Percentiles rank a stretch among this genome's conserved stretches.
Evolutionary conservation across 2,329 filamentous ascomycete species (phyloP).

Genomic region (Aspergillus sp.): DNA sequence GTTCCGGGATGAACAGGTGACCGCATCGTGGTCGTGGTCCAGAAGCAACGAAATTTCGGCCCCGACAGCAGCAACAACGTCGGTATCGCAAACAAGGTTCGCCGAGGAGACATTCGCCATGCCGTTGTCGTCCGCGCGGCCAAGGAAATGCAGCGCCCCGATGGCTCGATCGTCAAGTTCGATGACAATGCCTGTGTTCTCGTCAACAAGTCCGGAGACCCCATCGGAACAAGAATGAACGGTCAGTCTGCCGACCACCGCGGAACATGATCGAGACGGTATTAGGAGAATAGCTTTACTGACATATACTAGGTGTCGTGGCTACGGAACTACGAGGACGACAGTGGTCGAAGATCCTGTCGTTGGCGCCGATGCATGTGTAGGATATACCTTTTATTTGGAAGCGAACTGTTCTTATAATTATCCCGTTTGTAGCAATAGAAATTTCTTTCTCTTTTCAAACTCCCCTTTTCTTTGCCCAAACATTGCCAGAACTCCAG

Average conservation of each 20-base stretch:
- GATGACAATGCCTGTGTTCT: conserved; percentile 98
- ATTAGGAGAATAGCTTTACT: conserved; percentile 12
- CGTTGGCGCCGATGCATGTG: conserved; percentile 82
- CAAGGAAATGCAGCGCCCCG: conserved; percentile 82
- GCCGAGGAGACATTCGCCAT: conserved; percentile 93
- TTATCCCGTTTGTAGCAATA: conserved; percentile 34
- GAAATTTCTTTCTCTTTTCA: conserved; percentile 19
- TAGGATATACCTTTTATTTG: conserved; percentile 46
- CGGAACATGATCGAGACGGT: no score
- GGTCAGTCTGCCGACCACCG: conserved; percentile 48
- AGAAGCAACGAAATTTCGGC: conserved; percentile 83
- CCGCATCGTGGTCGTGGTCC: conserved; percentile 94
- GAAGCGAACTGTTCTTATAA: conserved; percentile 31
- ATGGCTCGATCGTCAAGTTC: conserved; percentile 89
- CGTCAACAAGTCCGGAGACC: conserved; percentile 95
- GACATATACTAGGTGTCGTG: conserved; percentile 66
- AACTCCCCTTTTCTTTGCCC: not conserved
- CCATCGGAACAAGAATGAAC: conserved; percentile 88
- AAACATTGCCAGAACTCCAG: conserved; percentile 26
- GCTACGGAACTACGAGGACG: conserved; percentile 84
- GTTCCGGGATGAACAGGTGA: conserved; percentile 63
- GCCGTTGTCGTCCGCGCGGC: conserved; percentile 90
- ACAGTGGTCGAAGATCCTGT: conserved; percentile 98
- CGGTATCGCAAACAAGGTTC: conserved; percentile 86
- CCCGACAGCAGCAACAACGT: conserved; percentile 70